phyloP scores from a whole-genome alignment of 2,329 filamentous ascomycete genomes.

The Colletotrichum magnum region DNA sequence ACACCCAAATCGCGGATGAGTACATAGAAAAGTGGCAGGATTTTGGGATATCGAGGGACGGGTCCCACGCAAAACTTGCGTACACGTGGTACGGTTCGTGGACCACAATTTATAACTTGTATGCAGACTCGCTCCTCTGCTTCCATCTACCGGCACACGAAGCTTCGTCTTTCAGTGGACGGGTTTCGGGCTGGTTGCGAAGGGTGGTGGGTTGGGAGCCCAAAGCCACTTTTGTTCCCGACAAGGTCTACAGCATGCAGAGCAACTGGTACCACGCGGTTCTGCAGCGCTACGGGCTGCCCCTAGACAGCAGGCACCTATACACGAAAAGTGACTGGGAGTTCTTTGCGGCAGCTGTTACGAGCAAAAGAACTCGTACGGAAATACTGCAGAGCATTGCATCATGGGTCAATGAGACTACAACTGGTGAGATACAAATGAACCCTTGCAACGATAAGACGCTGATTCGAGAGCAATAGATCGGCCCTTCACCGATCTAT shows the following conservation, averaged over 20 bases:
- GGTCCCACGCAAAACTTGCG: slow-evolving; percentile 80
- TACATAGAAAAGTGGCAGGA: slow-evolving; percentile 82
- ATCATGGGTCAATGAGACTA: slow-evolving; percentile 87
- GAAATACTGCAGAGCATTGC: slow-evolving; percentile 83
- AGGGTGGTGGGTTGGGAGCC: slow-evolving; percentile 45
- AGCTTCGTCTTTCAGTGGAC: slow-evolving; percentile 34
- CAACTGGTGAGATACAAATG: slow-evolving; percentile 63
- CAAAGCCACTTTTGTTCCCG: slow-evolving; percentile 73
- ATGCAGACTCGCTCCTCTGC: slow-evolving; percentile 82
- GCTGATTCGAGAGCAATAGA: slow-evolving; percentile 56
- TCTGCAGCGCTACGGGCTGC: slow-evolving; percentile 85
- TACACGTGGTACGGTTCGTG: slow-evolving; percentile 88
- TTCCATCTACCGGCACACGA: slow-evolving; percentile 71
- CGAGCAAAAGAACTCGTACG: slow-evolving; percentile 75
- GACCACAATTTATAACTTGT: slow-evolving; percentile 86
- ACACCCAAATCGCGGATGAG: slow-evolving; percentile 72
- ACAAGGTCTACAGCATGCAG: slow-evolving; percentile 82
- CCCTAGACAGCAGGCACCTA: slow-evolving; percentile 84
- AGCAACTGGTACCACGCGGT: slow-evolving; percentile 86
- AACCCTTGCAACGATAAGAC: neutral
- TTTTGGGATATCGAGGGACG: slow-evolving; percentile 78
- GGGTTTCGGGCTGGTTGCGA: slow-evolving; percentile 32
- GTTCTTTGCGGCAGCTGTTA: slow-evolving; percentile 87
- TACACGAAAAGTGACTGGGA: slow-evolving; percentile 95
- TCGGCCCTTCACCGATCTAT: slow-evolving; percentile 84